These are phyloP conservation scores for Tuber indicum DNA, from an alignment of 495 filamentous ascomycete genomes.

Conservation along the genomic window DNA sequence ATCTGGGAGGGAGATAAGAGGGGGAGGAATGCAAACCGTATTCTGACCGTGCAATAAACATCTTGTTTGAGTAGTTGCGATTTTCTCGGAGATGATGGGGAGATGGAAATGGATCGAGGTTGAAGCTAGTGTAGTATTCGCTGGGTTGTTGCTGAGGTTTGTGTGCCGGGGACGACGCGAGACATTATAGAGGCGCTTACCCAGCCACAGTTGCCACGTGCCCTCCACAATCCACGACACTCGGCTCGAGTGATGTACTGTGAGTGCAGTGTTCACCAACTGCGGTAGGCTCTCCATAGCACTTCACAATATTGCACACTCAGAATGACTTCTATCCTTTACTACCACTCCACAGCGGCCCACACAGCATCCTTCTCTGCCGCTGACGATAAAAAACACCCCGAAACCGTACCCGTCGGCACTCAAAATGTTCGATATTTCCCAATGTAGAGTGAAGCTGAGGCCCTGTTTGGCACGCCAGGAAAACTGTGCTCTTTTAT, in stretches of 20 bases:
- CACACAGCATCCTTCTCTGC: background rate
- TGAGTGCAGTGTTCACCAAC: background rate
- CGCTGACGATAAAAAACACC: background rate
- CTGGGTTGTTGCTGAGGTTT: background rate
- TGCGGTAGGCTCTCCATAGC: background rate
- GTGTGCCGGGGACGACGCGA: background rate
- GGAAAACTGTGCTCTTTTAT: too few species aligned
- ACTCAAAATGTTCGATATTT: background rate
- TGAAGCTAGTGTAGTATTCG: conserved; percentile 4
- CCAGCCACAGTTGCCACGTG: background rate
- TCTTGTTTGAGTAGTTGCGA: conserved; percentile 50
- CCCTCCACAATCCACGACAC: background rate
- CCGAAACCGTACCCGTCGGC: background rate
- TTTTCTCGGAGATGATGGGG: conserved; percentile 10
- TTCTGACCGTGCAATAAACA: conserved; percentile 99
- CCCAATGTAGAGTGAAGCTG: background rate
- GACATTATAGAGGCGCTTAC: background rate
- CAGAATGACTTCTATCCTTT: background rate
- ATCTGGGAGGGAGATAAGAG: conserved; percentile 16
- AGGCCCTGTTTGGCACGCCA: too few species aligned
- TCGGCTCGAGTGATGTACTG: background rate
- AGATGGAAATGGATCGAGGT: conserved; percentile 39
- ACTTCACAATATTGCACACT: background rate
- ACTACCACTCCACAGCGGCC: too few species aligned
- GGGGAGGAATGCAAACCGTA: conserved; percentile 64